Percentiles rank a stretch among this genome's conserved stretches.
phyloP scores from a whole-genome alignment of 805 yeast species.

The Candida chauliodis region DNA sequence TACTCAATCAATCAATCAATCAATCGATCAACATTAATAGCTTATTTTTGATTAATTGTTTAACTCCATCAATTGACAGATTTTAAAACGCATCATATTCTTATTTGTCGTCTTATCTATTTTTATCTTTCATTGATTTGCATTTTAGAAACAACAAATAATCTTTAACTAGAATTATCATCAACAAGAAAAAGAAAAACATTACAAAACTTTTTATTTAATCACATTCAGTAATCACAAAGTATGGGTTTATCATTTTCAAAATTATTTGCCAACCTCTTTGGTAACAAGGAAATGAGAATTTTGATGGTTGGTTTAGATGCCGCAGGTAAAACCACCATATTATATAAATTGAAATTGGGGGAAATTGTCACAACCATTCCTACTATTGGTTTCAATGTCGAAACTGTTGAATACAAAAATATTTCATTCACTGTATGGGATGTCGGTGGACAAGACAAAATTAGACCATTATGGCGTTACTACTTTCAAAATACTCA shows the following conservation, averaged over 20 bases:
- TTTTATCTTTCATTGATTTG: too few species aligned
- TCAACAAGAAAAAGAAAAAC: too few species aligned
- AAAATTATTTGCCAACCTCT: slow-evolving; percentile 88
- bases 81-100: neutral
- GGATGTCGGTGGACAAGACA: slow-evolving; percentile 99
- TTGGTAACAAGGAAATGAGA: slow-evolving; percentile 98
- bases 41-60: neutral
- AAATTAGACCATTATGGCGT: slow-evolving; percentile 98
- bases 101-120: too few species aligned
- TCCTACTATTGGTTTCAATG: slow-evolving; percentile 97
- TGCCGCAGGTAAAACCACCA: slow-evolving; percentile 98
- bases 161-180: neutral
- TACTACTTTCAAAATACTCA: slow-evolving; percentile 98
- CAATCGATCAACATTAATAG: neutral
- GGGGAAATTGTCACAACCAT: slow-evolving; percentile 96
- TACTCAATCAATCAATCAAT: neutral
- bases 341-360: slow-evolving; percentile 87
- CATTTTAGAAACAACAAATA: neutral
- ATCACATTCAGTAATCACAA: too few species aligned
- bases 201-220: too few species aligned
- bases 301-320: slow-evolving; percentile 97
- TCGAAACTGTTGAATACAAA: slow-evolving; percentile 95
- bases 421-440: slow-evolving; percentile 95
- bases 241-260: slow-evolving; percentile 92
- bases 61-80: neutral